A percentile compares a stretch with the other conserved stretches of the same genome.
phyloP scores from a whole-genome alignment of 495 filamentous ascomycete genomes.

The Astrothelium macrocarpum region DNA sequence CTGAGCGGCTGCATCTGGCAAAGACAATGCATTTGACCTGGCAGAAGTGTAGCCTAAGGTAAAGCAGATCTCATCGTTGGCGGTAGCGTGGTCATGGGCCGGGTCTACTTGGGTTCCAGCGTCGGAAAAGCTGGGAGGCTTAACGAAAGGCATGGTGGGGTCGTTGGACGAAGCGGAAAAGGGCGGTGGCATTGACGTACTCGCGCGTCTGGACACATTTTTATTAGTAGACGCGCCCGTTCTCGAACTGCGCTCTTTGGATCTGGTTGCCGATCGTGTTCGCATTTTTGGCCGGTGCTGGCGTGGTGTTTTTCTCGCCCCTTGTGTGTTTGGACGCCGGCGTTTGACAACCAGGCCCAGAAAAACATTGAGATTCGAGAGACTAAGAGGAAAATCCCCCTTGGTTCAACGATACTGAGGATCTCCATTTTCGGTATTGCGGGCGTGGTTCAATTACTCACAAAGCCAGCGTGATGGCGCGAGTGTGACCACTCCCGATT shows the following conservation, averaged over 20 bases:
- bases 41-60: constrained; percentile 15
- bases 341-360: background rate
- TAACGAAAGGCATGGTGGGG: constrained; percentile 1
- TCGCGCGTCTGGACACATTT: constrained; percentile 44
- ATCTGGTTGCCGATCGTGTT: constrained; percentile 11
- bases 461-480: background rate
- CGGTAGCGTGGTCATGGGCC: constrained; percentile 16
- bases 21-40: constrained; percentile 16
- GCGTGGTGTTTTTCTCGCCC: background rate
- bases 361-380: background rate
- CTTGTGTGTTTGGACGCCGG: background rate
- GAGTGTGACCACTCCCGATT: background rate
- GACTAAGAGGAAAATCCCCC: too few species aligned
- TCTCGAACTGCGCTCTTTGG: background rate
- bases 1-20: constrained; percentile 40
- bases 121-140: background rate
- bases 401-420: too few species aligned
- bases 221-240: constrained; percentile 40
- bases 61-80: constrained; percentile 20
- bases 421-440: background rate
- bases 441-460: background rate
- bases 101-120: background rate
- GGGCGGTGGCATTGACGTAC: constrained; percentile 50
- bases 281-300: background rate
- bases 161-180: background rate